Percentiles rank a stretch among this genome's conserved stretches.
These are phyloP conservation scores for Thalassiosira profunda DNA, from an alignment of 108 stramenopile species.

Conservation along the genomic window DNA sequence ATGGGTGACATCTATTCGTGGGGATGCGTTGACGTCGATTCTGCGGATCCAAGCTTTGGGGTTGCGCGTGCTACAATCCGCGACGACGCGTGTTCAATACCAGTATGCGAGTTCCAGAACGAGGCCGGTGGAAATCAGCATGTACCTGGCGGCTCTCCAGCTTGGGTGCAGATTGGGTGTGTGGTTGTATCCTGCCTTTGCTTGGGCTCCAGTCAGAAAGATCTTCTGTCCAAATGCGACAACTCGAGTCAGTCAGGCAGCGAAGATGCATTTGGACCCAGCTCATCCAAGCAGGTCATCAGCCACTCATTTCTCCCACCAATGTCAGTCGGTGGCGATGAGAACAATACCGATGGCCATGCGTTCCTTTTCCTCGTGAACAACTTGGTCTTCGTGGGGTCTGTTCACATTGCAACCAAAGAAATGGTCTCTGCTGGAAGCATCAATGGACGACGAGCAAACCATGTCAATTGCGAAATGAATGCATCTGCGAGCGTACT, in stretches of 20 bases:
- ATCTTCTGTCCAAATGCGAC: neutral
- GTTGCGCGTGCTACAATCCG: neutral
- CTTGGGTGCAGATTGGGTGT: conserved; percentile 41
- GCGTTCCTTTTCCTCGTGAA: conserved; percentile 39
- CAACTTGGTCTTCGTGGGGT: conserved; percentile 34
- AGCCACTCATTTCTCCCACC: conserved; percentile 24
- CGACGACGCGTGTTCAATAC: conserved; percentile 15
- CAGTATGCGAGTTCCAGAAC: conserved; percentile 9
- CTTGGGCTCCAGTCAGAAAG: conserved; percentile 25
- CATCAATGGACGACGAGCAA: neutral
- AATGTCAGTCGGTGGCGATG: neutral
- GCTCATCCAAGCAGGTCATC: too few species aligned
- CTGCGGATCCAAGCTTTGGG: neutral
- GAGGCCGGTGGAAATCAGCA: neutral
- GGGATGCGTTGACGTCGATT: conserved; percentile 11
- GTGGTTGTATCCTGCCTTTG: conserved; percentile 65
- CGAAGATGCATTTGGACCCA: neutral
- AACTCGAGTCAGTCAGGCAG: neutral
- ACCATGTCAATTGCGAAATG: neutral
- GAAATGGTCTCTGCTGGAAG: conserved; percentile 15
- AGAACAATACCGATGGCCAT: conserved; percentile 12
- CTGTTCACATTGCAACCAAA: conserved; percentile 27
- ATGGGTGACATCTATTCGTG: conserved; percentile 18
- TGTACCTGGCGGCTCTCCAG: conserved; percentile 5
- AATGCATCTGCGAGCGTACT: neutral